Percentiles rank a stretch among this genome's conserved stretches.
Conservation (phyloP, 2,329 filamentous ascomycete genomes). For the Xylaria arbuscula region DNA sequence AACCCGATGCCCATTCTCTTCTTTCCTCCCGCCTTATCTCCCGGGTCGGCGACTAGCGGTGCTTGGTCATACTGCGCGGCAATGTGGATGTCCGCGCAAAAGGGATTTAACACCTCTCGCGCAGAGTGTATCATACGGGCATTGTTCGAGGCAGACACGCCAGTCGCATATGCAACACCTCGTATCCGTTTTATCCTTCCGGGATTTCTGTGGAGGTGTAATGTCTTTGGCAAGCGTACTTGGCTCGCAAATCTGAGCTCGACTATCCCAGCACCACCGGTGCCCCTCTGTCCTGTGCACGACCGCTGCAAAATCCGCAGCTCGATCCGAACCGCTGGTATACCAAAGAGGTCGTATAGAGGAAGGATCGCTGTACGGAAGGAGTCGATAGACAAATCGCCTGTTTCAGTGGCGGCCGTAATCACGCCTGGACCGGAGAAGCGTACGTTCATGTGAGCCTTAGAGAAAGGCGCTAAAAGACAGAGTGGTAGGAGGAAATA, state of each 20-base stretch:
- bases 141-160: slow-evolving; percentile 93
- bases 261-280: slow-evolving; percentile 89
- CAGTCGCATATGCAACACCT: slow-evolving; percentile 92
- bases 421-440: slow-evolving; percentile 94
- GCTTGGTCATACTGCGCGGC: slow-evolving; percentile 81
- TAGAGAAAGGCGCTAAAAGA: slow-evolving; percentile 91
- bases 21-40: slow-evolving; percentile 65
- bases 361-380: slow-evolving; percentile 94
- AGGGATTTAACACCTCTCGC: slow-evolving; percentile 84
- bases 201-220: slow-evolving; percentile 84
- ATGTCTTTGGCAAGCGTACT: slow-evolving; percentile 90
- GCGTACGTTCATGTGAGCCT: slow-evolving; percentile 87
- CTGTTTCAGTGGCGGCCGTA: slow-evolving; percentile 82
- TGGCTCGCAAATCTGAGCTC: slow-evolving; percentile 94
- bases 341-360: slow-evolving; percentile 89
- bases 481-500: slow-evolving; percentile 94
- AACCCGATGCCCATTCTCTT: slow-evolving; percentile 87
- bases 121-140: slow-evolving; percentile 93
- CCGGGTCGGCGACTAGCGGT: slow-evolving; percentile 64
- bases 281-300: slow-evolving; percentile 78
- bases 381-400: slow-evolving; percentile 91
- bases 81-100: slow-evolving; percentile 91
- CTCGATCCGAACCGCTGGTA: slow-evolving; percentile 82
- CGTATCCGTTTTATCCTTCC: slow-evolving; percentile 89
- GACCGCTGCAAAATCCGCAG: slow-evolving; percentile 83